Base-by-base conservation (phyloP, 345 rosid species). In the Heritiera littoralis region DNA sequence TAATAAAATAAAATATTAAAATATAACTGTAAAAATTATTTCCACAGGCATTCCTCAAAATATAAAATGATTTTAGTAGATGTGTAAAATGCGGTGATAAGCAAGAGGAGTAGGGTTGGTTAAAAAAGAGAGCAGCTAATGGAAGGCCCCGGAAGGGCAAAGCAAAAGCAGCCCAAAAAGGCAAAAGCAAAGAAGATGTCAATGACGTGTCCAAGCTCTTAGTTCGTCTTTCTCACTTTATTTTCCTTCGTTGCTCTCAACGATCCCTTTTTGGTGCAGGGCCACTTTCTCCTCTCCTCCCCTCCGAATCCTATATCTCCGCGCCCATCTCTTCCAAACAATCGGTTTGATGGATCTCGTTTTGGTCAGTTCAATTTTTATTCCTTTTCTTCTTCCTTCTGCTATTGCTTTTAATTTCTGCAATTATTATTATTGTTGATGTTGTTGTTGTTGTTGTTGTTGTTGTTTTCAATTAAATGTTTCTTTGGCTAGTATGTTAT, bases 281-380 rank as follows among this genome's bases (percentile, higher is more conserved):
- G 14, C 14, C 10, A 3, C 38, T 61, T 61, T 18, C 8, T 11
- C 28, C 9, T 18, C 38, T 28, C 66, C 46, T 17, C 9, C 10
- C 15, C 28, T 72, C 46, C 48, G 18, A 15, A 3, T 49, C 11
- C 45, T 38, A 15, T 17, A n/a, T 35, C 15, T 49, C 35, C 20
- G 35, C 60, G 46, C 43, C 76, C 41, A 69, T 69, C 0, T 46
- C 74, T 30, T 51, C 28, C 60, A 9, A 51, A 15, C 64, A 56
- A 12, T 40, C 51, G 1, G 51, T 56, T 23, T 74, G 9, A 40
- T 56, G 77, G 40, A 59, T 74, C 55, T 74, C 38, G 41, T 40
- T 58, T 56, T 74, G 66, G 66, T 74, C 32, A 20, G 66, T 74
- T 58, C 66, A 66, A 38, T 40, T 66, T 41, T 30, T 66, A 9